Base-by-base conservation (phyloP, 2,329 filamentous ascomycete species). In the Colletotrichum truncatum region DNA sequence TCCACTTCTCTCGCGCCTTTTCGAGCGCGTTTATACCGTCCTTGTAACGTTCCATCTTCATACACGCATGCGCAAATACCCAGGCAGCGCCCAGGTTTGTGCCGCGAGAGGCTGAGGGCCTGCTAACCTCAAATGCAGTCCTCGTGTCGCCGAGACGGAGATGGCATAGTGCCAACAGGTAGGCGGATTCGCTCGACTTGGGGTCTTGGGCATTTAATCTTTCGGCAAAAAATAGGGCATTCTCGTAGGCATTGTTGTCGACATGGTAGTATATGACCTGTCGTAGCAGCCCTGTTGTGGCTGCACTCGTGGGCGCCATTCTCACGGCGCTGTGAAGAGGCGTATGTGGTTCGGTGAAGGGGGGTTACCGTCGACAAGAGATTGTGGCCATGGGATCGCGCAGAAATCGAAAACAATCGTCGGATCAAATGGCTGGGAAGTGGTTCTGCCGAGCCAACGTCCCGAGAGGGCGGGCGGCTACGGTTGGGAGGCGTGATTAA, bases 191-290 rank as follows among this genome's bases (percentile, higher is more conserved):
- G 64, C 87, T 85, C 18, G 90, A 92, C 72, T 92, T 89, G 23
- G 91, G 88, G 72, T 98, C 95, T 72, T 95, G 92, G 53, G 93
- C 94, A 67, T 89, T 86, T 18, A 98, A 87, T 69, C 96, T 89
- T 74, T 95, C 93, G 66, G 96, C 92, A 67, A 97, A 93, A 81
- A 99, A 99, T 53, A 97, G 89, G 61, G 96, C 96, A 75, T 97
- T 98, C 60, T 94, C 90, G 74, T 92, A 86, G 36, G 94, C 89
- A 74, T 94, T 91, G 76, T 97, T 97, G 83, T 99, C 96, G 77
- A 99, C 89, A 72, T 91, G 88, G 74, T 91, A 90, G 73, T 89
- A 80, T 61, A 91, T 81, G 63, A 86, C 79, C 76, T 90, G 87
- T 73, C 85, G 84, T 64, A 91, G 73, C 67, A 88, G 80, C 72